Conservation (phyloP, 805 yeast species). For the Kluyveromyces nonfermentans region DNA sequence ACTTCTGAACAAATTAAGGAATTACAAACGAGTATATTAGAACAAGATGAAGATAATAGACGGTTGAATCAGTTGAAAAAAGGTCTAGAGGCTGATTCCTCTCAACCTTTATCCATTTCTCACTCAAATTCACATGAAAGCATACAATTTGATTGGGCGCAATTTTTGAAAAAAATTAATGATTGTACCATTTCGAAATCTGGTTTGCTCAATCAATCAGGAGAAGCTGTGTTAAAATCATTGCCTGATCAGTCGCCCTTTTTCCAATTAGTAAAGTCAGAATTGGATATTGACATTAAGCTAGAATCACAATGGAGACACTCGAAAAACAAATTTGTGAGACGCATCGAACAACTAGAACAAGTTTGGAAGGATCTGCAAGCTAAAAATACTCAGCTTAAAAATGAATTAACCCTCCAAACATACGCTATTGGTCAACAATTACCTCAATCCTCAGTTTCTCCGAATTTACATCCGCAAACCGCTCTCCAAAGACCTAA, state of each 20-base stretch:
- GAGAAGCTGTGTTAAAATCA: conserved; percentile 19
- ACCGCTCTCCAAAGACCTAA: not conserved
- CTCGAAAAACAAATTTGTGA: conserved; percentile 13
- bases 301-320: conserved; percentile 20
- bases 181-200: conserved; percentile 19
- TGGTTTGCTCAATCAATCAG: conserved; percentile 18
- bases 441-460: not conserved
- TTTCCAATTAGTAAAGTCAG: conserved; percentile 19
- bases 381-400: conserved; percentile 16
- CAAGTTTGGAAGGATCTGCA: conserved; percentile 18
- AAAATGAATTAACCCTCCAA: conserved; percentile 14
- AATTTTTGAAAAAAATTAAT: conserved; percentile 15
- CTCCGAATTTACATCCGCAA: not conserved
- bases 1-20: conserved; percentile 7
- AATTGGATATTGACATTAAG: conserved; percentile 18
- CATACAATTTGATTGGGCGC: conserved; percentile 2
- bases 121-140: conserved; percentile 5
- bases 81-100: conserved; percentile 6
- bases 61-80: conserved; percentile 17
- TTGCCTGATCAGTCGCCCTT: conserved; percentile 16
- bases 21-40: conserved; percentile 15
- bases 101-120: not conserved
- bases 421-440: conserved; percentile 11
- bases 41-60: conserved; percentile 17
- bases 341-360: conserved; percentile 17